Base-by-base conservation (phyloP, 2,329 filamentous ascomycete species). In the Niveomyces coronatus region DNA sequence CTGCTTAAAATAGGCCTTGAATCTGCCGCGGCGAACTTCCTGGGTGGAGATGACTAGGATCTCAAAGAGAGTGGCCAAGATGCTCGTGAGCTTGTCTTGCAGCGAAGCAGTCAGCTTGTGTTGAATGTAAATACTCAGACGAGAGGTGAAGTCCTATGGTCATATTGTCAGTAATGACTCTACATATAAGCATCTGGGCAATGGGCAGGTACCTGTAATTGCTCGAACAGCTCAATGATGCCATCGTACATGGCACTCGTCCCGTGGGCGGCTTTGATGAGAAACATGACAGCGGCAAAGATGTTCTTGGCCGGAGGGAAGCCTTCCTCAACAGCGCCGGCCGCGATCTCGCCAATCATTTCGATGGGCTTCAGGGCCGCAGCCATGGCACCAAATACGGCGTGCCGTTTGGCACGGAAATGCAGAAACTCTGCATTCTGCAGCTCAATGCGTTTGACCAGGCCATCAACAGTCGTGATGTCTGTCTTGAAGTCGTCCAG, bases 171-270 rank as follows among this genome's bases (percentile, higher is more conserved):
- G 22, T 8, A 31, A n/a, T 13, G 9, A n/a, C n/a, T n/a, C n/a
- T 18, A 8, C 6, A 24, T 27, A 24, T 22, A 22, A 10, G 17
- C 17, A 9, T n/a, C 16, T 8, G 17, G 31, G 37, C 15, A 20
- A 18, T 36, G 34, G 33, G 31, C 16, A 35, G 47, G 42, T 41
- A 58, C 58, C 45, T 62, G 55, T 9, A 68, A 47, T 22, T 58
- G 56, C 9, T 56, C 55, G 47, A 70, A 64, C 17, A 70, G 47
- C 32, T 64, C 62, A 3, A 62, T 45, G 6, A 70, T 68, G 5
- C 57, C 56, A 45, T 70, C 62, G 33, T 70, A 69, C 7, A 56
- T 55, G 1, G 58, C 48, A 1, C 63, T 66, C 13, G 68, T 65
- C 35, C 65, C 59, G 15, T 59, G 58, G 2, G 65, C 67, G 8